Evolutionary conservation across 1,284 basidiomycete genomes (phyloP).

Genomic region (Rhodotorula sp.): DNA sequence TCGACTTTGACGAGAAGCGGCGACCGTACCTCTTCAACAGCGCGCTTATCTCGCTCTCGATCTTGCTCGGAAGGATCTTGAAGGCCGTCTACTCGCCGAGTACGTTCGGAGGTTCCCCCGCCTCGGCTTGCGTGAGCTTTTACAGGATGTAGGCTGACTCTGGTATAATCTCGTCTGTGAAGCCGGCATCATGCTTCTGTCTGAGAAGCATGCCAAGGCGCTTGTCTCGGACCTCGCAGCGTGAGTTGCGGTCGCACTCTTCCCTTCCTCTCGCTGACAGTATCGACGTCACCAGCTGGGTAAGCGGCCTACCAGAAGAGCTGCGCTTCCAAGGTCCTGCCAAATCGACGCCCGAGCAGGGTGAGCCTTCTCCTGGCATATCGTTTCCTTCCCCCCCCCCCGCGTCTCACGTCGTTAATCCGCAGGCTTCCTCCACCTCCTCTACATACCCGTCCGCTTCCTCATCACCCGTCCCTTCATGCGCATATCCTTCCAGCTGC

Average conservation of each 20-base stretch:
- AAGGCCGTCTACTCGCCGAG: slow-evolving; percentile 80
- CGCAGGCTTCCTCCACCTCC: slow-evolving; percentile 78
- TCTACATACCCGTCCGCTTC: slow-evolving; percentile 76
- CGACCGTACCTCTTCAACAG: slow-evolving; percentile 43
- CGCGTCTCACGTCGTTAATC: background rate
- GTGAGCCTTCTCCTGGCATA: no score
- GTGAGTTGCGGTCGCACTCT: slow-evolving; percentile 6
- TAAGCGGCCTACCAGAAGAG: slow-evolving; percentile 66
- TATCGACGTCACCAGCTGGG: slow-evolving; percentile 57
- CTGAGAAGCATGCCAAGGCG: slow-evolving; percentile 68
- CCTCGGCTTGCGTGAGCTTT: background rate
- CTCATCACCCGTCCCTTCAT: slow-evolving; percentile 66
- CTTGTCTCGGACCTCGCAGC: slow-evolving; percentile 70
- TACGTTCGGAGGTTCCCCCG: slow-evolving; percentile 45
- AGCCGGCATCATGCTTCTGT: slow-evolving; percentile 76
- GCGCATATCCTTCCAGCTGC: slow-evolving; percentile 80
- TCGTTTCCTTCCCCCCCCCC: background rate
- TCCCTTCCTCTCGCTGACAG: background rate
- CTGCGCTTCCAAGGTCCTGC: slow-evolving; percentile 69
- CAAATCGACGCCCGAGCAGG: slow-evolving; percentile 36
- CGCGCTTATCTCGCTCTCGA: slow-evolving; percentile 72
- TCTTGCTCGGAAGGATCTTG: slow-evolving; percentile 79
- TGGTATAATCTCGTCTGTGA: slow-evolving; percentile 44
- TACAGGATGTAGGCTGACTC: background rate
- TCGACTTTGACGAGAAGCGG: slow-evolving; percentile 34